Evolutionary conservation across 257 asterid genomes (phyloP).

Genomic region (Penstemon barbatus): DNA sequence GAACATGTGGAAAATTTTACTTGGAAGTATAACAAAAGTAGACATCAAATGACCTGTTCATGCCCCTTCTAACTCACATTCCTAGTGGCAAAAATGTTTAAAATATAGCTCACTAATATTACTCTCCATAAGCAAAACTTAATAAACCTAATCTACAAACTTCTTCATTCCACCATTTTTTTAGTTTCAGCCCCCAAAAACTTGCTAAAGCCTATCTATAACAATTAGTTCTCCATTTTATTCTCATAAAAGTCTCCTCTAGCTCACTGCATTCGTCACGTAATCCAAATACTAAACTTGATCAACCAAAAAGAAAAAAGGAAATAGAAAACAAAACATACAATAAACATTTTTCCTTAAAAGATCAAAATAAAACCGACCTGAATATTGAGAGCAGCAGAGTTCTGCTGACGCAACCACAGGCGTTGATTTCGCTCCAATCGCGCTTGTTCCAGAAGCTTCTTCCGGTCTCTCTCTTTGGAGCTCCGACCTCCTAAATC

Average conservation of each 20-base stretch:
- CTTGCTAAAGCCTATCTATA: no score
- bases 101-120: background rate
- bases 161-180: no score
- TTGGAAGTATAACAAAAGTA: background rate
- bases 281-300: slow-evolving; percentile 14
- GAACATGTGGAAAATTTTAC: background rate
- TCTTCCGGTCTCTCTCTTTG: slow-evolving; percentile 89
- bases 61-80: background rate
- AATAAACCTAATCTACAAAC: no score
- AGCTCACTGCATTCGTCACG: slow-evolving; percentile 1
- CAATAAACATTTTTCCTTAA: background rate
- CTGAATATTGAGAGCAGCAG: slow-evolving; percentile 89
- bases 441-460: slow-evolving; percentile 86
- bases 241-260: background rate
- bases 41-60: background rate
- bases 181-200: no score
- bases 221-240: background rate
- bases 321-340: slow-evolving; percentile 8
- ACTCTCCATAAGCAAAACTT: no score
- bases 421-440: slow-evolving; percentile 79
- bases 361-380: slow-evolving; percentile 29
- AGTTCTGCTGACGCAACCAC: slow-evolving; percentile 70
- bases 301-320: slow-evolving; percentile 12
- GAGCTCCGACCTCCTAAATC: slow-evolving; percentile 99
- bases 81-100: background rate